These are phyloP conservation scores for Trichocladium uniseriatum DNA, from an alignment of 495 filamentous ascomycete species.

Conservation along the genomic window DNA sequence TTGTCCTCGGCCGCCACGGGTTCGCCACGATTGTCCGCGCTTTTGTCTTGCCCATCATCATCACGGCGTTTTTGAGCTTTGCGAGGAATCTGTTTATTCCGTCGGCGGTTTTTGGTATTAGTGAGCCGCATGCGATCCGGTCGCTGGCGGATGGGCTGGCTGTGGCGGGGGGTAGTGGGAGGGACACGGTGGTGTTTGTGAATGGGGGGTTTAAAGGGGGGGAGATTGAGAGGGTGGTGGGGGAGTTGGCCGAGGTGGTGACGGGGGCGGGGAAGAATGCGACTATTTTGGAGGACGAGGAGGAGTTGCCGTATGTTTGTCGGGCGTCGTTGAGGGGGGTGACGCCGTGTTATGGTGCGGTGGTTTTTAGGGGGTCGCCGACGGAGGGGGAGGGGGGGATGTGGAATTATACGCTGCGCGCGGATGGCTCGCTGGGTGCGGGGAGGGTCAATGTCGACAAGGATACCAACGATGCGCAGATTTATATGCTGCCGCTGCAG, in stretches of 20 bases:
- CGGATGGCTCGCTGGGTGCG: constrained; percentile 52
- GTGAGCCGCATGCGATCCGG: constrained; percentile 44
- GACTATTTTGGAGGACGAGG: constrained; percentile 39
- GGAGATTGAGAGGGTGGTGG: constrained; percentile 62
- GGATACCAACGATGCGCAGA: constrained; percentile 56
- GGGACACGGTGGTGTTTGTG: constrained; percentile 67
- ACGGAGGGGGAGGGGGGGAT: constrained; percentile 50
- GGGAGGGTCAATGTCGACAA: constrained; percentile 49
- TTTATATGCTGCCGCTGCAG: constrained; percentile 71
- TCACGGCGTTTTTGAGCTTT: constrained; percentile 58
- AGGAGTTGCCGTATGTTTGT: constrained; percentile 52
- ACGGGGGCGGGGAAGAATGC: constrained; percentile 47
- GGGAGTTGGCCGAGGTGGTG: constrained; percentile 45
- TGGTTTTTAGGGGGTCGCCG: constrained; percentile 64
- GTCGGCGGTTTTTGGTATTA: constrained; percentile 60
- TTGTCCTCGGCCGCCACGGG: constrained; percentile 55
- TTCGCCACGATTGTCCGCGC: constrained; percentile 57
- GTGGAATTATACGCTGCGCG: constrained; percentile 83
- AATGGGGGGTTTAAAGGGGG: constrained; percentile 62
- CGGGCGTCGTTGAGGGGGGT: constrained; percentile 59
- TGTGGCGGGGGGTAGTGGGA: constrained; percentile 37
- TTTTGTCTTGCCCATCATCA: constrained; percentile 60
- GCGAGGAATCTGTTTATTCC: constrained; percentile 61
- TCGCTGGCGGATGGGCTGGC: constrained; percentile 50
- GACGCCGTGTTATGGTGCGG: constrained; percentile 64